A percentile compares a stretch with the other conserved stretches of the same genome.
phyloP scores from a whole-genome alignment of 768 basidiomycete species.

The Xerocomellus dryophilus region DNA sequence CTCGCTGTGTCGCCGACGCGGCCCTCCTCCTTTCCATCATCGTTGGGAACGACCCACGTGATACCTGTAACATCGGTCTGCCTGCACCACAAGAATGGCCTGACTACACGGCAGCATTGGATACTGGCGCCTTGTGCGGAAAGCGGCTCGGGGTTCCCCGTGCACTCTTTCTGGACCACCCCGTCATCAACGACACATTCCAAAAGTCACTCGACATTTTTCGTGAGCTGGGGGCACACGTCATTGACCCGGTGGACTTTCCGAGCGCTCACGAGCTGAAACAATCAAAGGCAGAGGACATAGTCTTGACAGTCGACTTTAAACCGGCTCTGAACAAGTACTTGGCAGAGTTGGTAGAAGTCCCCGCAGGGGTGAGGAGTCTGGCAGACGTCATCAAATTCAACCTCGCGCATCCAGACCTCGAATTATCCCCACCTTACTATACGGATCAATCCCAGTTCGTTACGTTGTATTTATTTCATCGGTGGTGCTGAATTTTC shows the following conservation, averaged over 20 bases:
- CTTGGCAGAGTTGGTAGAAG: slow-evolving; percentile 43
- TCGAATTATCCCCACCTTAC: slow-evolving; percentile 41
- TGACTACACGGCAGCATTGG: slow-evolving; percentile 53
- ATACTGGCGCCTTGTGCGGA: slow-evolving; percentile 42
- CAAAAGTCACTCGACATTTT: slow-evolving; percentile 38
- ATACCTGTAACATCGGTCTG: slow-evolving; percentile 37
- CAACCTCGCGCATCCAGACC: slow-evolving; percentile 48
- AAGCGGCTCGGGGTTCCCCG: slow-evolving; percentile 47
- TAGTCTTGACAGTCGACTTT: slow-evolving; percentile 55
- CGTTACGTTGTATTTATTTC: slow-evolving; percentile 3
- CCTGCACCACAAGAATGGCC: slow-evolving; percentile 49
- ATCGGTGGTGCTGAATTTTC: slow-evolving; percentile 2
- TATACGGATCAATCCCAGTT: slow-evolving; percentile 38
- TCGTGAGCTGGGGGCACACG: slow-evolving; percentile 38
- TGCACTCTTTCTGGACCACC: slow-evolving; percentile 23
- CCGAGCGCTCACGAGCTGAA: slow-evolving; percentile 50
- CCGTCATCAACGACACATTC: slow-evolving; percentile 35
- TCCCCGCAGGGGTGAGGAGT: slow-evolving; percentile 57
- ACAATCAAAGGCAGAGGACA: slow-evolving; percentile 49
- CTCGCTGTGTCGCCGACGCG: slow-evolving; percentile 37
- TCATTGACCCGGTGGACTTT: slow-evolving; percentile 63
- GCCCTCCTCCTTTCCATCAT: slow-evolving; percentile 41
- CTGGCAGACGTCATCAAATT: slow-evolving; percentile 59
- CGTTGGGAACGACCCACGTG: slow-evolving; percentile 41
- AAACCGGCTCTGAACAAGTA: slow-evolving; percentile 50